Conservation (phyloP, 1,139 yeast species). For the Yamadazyma taylorii region DNA sequence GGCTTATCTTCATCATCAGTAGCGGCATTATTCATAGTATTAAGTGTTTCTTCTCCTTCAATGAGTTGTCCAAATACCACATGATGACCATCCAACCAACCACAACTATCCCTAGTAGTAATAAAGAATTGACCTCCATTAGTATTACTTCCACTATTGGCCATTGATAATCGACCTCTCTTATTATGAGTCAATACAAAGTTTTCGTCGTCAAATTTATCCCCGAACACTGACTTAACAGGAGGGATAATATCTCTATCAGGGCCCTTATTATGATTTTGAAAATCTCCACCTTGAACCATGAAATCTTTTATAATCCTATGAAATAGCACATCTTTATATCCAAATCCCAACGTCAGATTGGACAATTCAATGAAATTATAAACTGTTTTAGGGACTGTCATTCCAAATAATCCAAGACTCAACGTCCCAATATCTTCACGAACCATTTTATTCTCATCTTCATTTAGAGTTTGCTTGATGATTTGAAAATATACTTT, state of each 20-base stretch:
- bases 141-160: constrained; percentile 65
- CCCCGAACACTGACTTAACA: constrained; percentile 28
- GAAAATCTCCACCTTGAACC: constrained; percentile 43
- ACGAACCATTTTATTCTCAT: constrained; percentile 11
- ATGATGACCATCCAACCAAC: constrained; percentile 53
- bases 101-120: constrained; percentile 26
- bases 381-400: constrained; percentile 39
- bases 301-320: constrained; percentile 38
- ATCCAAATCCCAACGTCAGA: constrained; percentile 37
- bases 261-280: constrained; percentile 26
- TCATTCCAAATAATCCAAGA: constrained; percentile 28
- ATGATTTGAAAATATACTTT: constrained; percentile 24
- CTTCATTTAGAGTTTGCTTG: constrained; percentile 11
- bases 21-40: constrained; percentile 32
- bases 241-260: background rate
- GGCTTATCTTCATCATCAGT: constrained; percentile 45
- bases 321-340: constrained; percentile 32
- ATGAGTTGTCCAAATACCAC: constrained; percentile 58
- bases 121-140: constrained; percentile 92
- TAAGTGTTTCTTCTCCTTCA: constrained; percentile 39
- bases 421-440: constrained; percentile 20
- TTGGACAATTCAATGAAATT: constrained; percentile 37
- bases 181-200: constrained; percentile 35
- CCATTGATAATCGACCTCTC: constrained; percentile 43
- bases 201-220: constrained; percentile 39